phyloP scores from a whole-genome alignment of 257 asterid genomes.

The Capsicum pubescens region DNA sequence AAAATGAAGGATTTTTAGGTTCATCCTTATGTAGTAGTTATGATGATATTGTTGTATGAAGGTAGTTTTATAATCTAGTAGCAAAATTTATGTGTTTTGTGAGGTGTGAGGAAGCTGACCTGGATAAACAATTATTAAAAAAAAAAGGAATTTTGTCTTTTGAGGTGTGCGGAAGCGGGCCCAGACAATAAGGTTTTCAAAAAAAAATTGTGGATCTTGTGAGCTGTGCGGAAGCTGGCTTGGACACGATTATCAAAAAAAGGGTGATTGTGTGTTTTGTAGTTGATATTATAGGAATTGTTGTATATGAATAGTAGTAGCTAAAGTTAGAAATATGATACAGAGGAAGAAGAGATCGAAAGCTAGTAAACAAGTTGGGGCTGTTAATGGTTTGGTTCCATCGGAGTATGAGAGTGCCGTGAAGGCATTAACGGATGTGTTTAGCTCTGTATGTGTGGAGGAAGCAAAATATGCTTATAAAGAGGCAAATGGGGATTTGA shows the following conservation, averaged over 20 bases:
- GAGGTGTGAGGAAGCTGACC: not conserved
- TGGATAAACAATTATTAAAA: not conserved
- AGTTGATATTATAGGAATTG: not conserved
- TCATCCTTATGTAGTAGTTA: not conserved
- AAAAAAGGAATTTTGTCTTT: not conserved
- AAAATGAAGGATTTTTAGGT: not conserved
- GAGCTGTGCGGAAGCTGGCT: not conserved
- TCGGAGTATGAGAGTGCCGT: conserved; percentile 25
- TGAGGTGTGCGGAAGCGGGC: too few species aligned
- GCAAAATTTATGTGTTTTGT: not conserved
- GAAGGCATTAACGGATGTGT: conserved; percentile 50
- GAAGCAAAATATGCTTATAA: conserved; percentile 56
- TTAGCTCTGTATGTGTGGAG: conserved; percentile 56
- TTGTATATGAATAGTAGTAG: conserved; percentile 14
- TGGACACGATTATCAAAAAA: not conserved
- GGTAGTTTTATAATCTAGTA: too few species aligned
- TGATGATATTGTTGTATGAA: not conserved
- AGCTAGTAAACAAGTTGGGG: conserved; percentile 41
- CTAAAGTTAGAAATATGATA: conserved; percentile 43
- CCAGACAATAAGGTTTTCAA: too few species aligned
- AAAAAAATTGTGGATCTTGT: not conserved
- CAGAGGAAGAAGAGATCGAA: conserved; percentile 71
- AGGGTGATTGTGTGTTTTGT: not conserved
- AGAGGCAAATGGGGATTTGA: conserved; percentile 54
- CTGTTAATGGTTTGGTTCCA: conserved; percentile 13